Percentiles rank a stretch among this genome's conserved stretches.
phyloP scores from a whole-genome alignment of 495 filamentous ascomycete genomes.

The Aspergillus asperescens region DNA sequence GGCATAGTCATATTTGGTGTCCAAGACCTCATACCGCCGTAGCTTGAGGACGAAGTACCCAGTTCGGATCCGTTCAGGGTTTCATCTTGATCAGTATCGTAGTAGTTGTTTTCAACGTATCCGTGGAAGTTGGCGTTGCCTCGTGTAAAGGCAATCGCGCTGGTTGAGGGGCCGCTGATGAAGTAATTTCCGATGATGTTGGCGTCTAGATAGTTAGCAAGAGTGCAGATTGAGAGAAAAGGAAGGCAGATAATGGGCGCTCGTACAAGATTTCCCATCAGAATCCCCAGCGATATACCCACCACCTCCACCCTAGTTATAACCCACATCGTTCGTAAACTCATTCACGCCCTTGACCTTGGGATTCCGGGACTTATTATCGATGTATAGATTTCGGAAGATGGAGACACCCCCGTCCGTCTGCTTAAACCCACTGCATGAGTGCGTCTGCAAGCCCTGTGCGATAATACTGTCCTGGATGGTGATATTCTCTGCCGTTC shows the following conservation, averaged over 20 bases:
- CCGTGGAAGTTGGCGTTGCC: conserved; percentile 20
- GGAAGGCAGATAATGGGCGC: too few relatives aligned
- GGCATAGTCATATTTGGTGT: conserved; percentile 14
- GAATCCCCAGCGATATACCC: conserved; percentile 20
- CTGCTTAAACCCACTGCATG: conserved; percentile 16
- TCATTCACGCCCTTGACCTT: conserved; percentile 23
- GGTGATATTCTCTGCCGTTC: conserved; percentile 12
- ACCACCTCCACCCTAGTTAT: conserved; percentile 21
- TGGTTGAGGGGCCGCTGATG: conserved; percentile 18
- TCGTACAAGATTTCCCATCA: conserved; percentile 12
- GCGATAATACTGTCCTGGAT: conserved; percentile 16
- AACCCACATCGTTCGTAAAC: conserved; percentile 18
- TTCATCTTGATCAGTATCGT: conserved; percentile 18
- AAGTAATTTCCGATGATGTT: conserved; percentile 22
- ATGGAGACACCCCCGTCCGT: conserved; percentile 18
- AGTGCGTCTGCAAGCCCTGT: conserved; percentile 19
- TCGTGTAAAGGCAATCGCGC: conserved; percentile 17
- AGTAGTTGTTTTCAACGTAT: conserved; percentile 19
- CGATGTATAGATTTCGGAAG: conserved; percentile 20
- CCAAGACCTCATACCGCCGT: conserved; percentile 16
- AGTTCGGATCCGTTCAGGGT: conserved; percentile 13
- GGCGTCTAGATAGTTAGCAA: conserved; percentile 1
- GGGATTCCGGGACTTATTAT: conserved; percentile 20
- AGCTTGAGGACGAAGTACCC: conserved; percentile 6
- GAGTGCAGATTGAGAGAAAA: not conserved